Base-by-base conservation (phyloP, 1,284 basidiomycete species). In the Clitocybe nebularis region DNA sequence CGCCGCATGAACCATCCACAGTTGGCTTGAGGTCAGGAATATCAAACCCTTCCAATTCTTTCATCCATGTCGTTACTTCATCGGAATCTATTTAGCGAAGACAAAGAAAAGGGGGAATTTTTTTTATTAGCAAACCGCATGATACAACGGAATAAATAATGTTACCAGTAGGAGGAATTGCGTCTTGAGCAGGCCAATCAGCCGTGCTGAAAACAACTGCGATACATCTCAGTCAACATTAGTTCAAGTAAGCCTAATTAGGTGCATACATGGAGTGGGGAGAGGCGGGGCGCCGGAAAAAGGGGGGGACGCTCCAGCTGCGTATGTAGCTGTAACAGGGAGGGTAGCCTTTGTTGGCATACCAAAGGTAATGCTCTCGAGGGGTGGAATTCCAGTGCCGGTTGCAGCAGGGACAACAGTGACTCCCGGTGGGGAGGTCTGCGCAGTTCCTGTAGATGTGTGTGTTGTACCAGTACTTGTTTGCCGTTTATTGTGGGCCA, bases 31-130 rank as follows among this genome's bases (percentile, higher is more conserved):
- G 59, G 51, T 80, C 58, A 5, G 91, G 90, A 46, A 90, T 84
- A 52, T 79, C 52, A 48, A 74, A 72, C 6, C 84, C 85, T 19
- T 89, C 72, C 34, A 91, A 71, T 55, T 90, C 82, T 52, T 77
- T 72, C 71, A 93, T 65, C 90, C 91, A 93, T 48, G 71, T 54
- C 45, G 74, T 56, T 11, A 92, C 87, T 50, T 89, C 72, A 2
- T 68, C 48, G n/a, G 79, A 77, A 51, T 67, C 81, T 82, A 40
- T 29, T n/a, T n/a, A n/a, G n/a, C n/a, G n/a, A n/a, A n/a, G n/a
- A n/a, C n/a, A n/a, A n/a, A n/a, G n/a, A n/a, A 32, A 20, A 41
- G n/a, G 10, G 36, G 13, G 5, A 24, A 45, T 30, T 41, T 47
- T 4, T 32, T 32, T n/a, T n/a, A 16, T 10, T 4, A 16, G 13